Evolutionary conservation across 495 filamentous ascomycete genomes (phyloP).

Genomic region (Polyplosphaeria fusca): DNA sequence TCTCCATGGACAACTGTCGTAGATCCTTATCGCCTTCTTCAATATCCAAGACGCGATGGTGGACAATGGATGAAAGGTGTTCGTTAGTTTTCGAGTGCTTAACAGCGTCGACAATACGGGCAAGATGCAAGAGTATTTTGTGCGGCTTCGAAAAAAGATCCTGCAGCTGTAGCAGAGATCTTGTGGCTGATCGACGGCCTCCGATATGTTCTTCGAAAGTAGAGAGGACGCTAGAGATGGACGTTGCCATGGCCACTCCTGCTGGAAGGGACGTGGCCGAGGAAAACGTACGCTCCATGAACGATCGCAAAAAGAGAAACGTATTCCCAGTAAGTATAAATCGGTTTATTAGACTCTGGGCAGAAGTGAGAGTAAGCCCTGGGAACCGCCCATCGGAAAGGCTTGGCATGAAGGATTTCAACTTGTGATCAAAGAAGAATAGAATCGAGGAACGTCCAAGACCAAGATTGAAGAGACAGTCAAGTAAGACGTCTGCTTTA

Average conservation of each 20-base stretch:
- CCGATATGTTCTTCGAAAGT: conserved; percentile 57
- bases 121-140: conserved; percentile 60
- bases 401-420: conserved; percentile 56
- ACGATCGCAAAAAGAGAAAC: conserved; percentile 52
- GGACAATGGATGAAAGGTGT: conserved; percentile 64
- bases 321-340: conserved; percentile 60
- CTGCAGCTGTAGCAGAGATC: conserved; percentile 68
- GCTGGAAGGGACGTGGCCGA: conserved; percentile 47
- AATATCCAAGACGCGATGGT: conserved; percentile 58
- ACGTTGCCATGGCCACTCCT: conserved; percentile 60
- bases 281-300: conserved; percentile 47
- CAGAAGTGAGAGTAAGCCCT: conserved; percentile 59
- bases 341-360: conserved; percentile 55
- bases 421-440: conserved; percentile 63
- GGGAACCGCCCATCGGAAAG: conserved; percentile 59
- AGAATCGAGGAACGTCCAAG: conserved; percentile 79
- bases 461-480: conserved; percentile 66
- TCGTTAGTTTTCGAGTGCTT: conserved; percentile 60
- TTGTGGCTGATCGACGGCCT: conserved; percentile 40
- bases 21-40: conserved; percentile 63
- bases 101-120: conserved; percentile 55
- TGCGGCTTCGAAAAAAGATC: conserved; percentile 60
- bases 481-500: conserved; percentile 51
- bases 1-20: conserved; percentile 58
- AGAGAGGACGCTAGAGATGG: conserved; percentile 53